phyloP scores from a whole-genome alignment of 1,139 yeast species.

The Magnusiomyces paraingens region DNA sequence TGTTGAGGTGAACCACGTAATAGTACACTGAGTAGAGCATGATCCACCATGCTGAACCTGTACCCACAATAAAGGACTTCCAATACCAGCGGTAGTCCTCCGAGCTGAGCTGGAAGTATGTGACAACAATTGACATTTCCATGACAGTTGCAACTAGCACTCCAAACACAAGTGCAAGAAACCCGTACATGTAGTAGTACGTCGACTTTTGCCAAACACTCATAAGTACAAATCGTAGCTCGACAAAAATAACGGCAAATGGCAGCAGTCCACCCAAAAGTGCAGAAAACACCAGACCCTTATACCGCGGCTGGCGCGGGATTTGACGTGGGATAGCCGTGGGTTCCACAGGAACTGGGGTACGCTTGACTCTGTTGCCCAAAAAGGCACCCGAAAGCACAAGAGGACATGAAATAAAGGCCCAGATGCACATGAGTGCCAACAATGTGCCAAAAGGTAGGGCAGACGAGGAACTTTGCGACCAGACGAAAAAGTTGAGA shows the following conservation, averaged over 20 bases:
- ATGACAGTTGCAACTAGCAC: slow-evolving; percentile 56
- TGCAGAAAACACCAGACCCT: slow-evolving; percentile 26
- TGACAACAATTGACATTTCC: slow-evolving; percentile 69
- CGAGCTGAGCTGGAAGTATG: slow-evolving; percentile 55
- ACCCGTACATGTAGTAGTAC: slow-evolving; percentile 75
- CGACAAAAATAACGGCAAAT: slow-evolving; percentile 75
- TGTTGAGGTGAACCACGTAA: slow-evolving; percentile 36
- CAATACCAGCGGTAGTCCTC: slow-evolving; percentile 78
- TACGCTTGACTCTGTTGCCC: slow-evolving; percentile 42
- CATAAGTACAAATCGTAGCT: slow-evolving; percentile 64
- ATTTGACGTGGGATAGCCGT: slow-evolving; percentile 33
- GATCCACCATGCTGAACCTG: slow-evolving; percentile 66
- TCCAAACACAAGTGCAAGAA: slow-evolving; percentile 55
- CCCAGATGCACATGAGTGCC: slow-evolving; percentile 50
- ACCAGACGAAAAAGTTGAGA: slow-evolving; percentile 68
- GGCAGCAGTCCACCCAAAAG: slow-evolving; percentile 62
- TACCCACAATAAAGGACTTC: slow-evolving; percentile 68
- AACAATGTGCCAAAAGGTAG: slow-evolving; percentile 69
- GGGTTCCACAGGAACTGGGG: slow-evolving; percentile 30
- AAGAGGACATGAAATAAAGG: slow-evolving; percentile 64
- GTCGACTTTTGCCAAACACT: slow-evolving; percentile 78
- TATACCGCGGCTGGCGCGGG: slow-evolving; percentile 39
- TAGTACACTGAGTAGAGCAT: slow-evolving; percentile 65
- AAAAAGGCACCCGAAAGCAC: slow-evolving; percentile 64
- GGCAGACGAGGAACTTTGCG: slow-evolving; percentile 67